These are phyloP conservation scores for Rutidosis leptorrhynchoides DNA, from an alignment of 129 eudicot genomes.

Conservation along the genomic window DNA sequence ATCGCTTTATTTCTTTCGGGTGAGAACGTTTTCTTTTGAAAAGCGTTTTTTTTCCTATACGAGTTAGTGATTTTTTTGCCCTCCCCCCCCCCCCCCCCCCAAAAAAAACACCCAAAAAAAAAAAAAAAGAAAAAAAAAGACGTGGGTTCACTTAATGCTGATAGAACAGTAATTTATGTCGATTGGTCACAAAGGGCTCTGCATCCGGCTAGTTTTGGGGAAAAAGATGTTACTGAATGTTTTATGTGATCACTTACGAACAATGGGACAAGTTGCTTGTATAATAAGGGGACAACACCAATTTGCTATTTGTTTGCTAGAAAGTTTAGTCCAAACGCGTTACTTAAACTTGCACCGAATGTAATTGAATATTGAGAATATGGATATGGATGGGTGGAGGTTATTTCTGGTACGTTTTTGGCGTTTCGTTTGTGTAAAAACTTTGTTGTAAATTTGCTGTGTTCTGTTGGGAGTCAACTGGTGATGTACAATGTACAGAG, in stretches of 20 bases:
- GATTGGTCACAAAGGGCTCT: constrained; percentile 74
- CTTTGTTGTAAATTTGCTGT: constrained; percentile 15
- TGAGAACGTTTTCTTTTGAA: too few species aligned
- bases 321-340: constrained; percentile 58
- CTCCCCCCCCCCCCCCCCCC: too few species aligned
- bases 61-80: too few species aligned
- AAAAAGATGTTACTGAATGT: constrained; percentile 43
- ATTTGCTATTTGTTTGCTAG: constrained; percentile 75
- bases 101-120: too few species aligned
- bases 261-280: constrained; percentile 54
- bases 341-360: constrained; percentile 42
- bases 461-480: not conserved
- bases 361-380: constrained; percentile 54
- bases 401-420: constrained; percentile 6
- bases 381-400: not conserved
- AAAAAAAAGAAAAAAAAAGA: too few species aligned
- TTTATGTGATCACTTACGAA: constrained; percentile 52
- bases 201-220: constrained; percentile 67
- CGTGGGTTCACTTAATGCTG: constrained; percentile 53
- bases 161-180: constrained; percentile 70
- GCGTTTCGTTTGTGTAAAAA: not conserved
- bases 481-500: constrained; percentile 10
- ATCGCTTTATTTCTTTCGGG: too few species aligned
- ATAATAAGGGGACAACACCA: constrained; percentile 40
- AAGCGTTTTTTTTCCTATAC: too few species aligned